phyloP scores from a whole-genome alignment of 352 stramenopile genomes.

The Plasmopara halstedii region DNA sequence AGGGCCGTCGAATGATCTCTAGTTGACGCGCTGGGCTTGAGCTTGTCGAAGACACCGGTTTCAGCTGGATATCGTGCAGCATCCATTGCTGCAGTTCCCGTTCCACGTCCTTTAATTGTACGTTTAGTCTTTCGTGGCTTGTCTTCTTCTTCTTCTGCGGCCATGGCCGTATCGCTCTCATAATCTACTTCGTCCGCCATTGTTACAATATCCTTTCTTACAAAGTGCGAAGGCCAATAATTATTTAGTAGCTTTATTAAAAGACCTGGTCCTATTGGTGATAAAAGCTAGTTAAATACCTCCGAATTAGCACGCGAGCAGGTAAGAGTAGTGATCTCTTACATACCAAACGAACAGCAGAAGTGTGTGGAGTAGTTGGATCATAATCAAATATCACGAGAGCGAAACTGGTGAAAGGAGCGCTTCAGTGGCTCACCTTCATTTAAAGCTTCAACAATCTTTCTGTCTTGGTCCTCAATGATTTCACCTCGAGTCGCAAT shows the following conservation, averaged over 20 bases:
- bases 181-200: slow-evolving; percentile 86
- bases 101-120: slow-evolving; percentile 66
- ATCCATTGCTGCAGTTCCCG: slow-evolving; percentile 62
- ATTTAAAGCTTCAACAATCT: slow-evolving; percentile 69
- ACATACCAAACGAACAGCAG: not conserved
- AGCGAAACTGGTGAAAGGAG: slow-evolving; percentile 70
- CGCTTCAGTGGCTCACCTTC: slow-evolving; percentile 68
- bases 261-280: not conserved
- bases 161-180: slow-evolving; percentile 83
- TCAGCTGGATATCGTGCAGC: slow-evolving; percentile 57
- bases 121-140: slow-evolving; percentile 21
- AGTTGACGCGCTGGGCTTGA: slow-evolving; percentile 16
- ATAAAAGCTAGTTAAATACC: slow-evolving; percentile 16
- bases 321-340: not conserved
- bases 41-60: slow-evolving; percentile 77
- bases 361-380: not conserved
- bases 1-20: slow-evolving; percentile 48
- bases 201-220: not conserved
- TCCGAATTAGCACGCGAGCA: slow-evolving; percentile 7
- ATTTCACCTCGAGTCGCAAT: slow-evolving; percentile 63
- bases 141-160: slow-evolving; percentile 67
- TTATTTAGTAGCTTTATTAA: no score
- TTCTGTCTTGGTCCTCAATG: slow-evolving; percentile 75
- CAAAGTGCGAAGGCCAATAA: slow-evolving; percentile 14
- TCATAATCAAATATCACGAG: slow-evolving; percentile 9